Evolutionary conservation across 2,329 filamentous ascomycete species (phyloP).

Genomic region (Trichoderma pleuroti): DNA sequence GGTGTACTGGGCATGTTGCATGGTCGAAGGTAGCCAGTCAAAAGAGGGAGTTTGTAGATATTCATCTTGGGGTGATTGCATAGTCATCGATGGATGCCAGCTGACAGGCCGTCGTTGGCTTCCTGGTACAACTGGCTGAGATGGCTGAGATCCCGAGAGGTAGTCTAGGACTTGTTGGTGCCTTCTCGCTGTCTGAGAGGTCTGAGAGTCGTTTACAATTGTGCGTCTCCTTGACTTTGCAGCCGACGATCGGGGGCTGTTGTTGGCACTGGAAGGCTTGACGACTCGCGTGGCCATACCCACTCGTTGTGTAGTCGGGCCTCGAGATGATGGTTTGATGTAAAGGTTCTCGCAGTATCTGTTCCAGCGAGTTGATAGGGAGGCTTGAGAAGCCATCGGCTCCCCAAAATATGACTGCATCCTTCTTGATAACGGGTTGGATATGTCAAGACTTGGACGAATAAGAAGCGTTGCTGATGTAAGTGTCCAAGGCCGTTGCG

Average conservation of each 20-base stretch:
- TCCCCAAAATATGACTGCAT: conserved; percentile 32
- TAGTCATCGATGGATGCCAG: conserved; percentile 68
- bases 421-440: conserved; percentile 27
- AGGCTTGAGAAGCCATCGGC: conserved; percentile 25
- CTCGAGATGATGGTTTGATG: conserved; percentile 49
- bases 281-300: conserved; percentile 55
- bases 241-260: conserved; percentile 59
- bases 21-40: conserved; percentile 36
- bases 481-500: neutral
- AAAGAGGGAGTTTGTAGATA: conserved; percentile 39
- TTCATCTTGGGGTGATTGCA: conserved; percentile 38
- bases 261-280: conserved; percentile 66
- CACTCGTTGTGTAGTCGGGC: conserved; percentile 48
- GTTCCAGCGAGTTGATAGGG: conserved; percentile 33
- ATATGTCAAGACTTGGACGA: neutral
- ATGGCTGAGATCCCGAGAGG: conserved; percentile 20
- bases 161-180: conserved; percentile 46
- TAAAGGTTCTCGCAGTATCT: conserved; percentile 47
- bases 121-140: conserved; percentile 11
- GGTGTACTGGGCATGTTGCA: conserved; percentile 41
- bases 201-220: conserved; percentile 48
- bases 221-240: conserved; percentile 53
- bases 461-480: neutral
- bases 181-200: conserved; percentile 35
- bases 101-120: conserved; percentile 59